phyloP scores from a whole-genome alignment of 1,284 basidiomycete genomes.

The Ceratobasidium sp. region DNA sequence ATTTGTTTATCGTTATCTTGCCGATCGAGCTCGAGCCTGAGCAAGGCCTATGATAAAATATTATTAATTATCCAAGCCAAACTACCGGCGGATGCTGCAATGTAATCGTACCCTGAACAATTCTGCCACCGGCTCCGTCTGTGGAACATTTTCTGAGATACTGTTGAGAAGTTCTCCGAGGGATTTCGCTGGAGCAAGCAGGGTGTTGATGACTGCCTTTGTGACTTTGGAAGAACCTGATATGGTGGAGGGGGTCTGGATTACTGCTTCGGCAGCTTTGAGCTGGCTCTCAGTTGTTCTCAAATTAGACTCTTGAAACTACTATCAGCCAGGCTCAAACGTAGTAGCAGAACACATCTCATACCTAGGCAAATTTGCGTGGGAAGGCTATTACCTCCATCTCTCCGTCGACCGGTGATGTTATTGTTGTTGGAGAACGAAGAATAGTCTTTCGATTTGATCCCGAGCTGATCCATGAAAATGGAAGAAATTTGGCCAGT shows the following conservation, averaged over 20 bases:
- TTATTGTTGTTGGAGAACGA: neutral
- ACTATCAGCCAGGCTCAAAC: neutral
- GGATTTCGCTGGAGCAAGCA: conserved; percentile 23
- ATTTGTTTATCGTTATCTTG: conserved; percentile 33
- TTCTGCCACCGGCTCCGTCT: conserved; percentile 27
- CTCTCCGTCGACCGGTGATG: neutral
- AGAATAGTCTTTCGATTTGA: conserved; percentile 22
- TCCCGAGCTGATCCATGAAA: conserved; percentile 1
- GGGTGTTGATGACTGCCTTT: conserved; percentile 23
- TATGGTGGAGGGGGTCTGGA: conserved; percentile 10
- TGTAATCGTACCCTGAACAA: conserved; percentile 8
- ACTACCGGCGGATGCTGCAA: neutral
- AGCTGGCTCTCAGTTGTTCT: conserved; percentile 6
- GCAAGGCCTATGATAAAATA: neutral
- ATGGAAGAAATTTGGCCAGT: neutral
- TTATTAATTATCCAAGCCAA: neutral
- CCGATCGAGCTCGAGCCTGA: conserved; percentile 33
- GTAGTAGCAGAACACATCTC: neutral
- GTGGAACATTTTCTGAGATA: conserved; percentile 17
- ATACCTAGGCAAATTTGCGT: neutral
- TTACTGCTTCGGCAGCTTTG: conserved; percentile 4
- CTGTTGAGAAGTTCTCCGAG: neutral
- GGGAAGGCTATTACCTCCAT: neutral
- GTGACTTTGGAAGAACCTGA: conserved; percentile 23
- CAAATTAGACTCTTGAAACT: neutral